A percentile compares a stretch with the other conserved stretches of the same genome.
Evolutionary conservation across 805 yeast species (phyloP).

Genomic region (Wickerhamiella lipophila): DNA sequence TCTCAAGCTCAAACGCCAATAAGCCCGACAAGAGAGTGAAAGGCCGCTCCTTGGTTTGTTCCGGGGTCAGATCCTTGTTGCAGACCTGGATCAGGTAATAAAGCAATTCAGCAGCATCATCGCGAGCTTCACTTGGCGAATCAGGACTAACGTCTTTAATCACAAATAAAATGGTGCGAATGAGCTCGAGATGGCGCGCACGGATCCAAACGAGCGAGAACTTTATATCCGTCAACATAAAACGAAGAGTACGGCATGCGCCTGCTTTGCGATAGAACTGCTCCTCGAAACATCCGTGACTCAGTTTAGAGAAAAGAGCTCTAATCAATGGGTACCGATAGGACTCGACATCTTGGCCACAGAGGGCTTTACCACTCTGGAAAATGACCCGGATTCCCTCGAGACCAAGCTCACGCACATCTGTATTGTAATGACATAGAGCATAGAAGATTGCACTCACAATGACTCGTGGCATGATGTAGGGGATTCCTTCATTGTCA

Average conservation of each 20-base stretch:
- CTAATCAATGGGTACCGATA: constrained; percentile 62
- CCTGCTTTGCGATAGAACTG: constrained; percentile 77
- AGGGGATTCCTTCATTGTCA: constrained; percentile 66
- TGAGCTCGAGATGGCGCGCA: constrained; percentile 68
- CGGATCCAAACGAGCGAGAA: constrained; percentile 64
- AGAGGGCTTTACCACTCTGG: constrained; percentile 47
- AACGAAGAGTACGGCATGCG: constrained; percentile 71
- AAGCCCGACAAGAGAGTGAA: constrained; percentile 77
- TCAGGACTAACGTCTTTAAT: constrained; percentile 80
- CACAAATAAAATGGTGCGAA: constrained; percentile 78
- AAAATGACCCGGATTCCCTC: constrained; percentile 51
- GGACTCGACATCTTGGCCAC: constrained; percentile 55
- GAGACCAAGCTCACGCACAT: constrained; percentile 60
- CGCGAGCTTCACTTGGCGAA: constrained; percentile 68
- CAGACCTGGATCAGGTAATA: constrained; percentile 52
- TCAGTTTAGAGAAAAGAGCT: constrained; percentile 62
- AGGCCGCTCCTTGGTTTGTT: constrained; percentile 54
- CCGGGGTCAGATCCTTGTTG: constrained; percentile 47
- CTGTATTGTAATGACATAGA: constrained; percentile 58
- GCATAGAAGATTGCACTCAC: constrained; percentile 69
- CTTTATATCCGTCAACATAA: constrained; percentile 53
- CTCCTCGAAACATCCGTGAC: constrained; percentile 87
- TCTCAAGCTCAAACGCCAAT: constrained; percentile 82
- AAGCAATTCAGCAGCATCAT: constrained; percentile 56
- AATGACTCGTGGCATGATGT: constrained; percentile 54